A percentile compares a stretch with the other conserved stretches of the same genome.
phyloP scores from a whole-genome alignment of 2,329 filamentous ascomycete species.

The Aspergillus ruber region DNA sequence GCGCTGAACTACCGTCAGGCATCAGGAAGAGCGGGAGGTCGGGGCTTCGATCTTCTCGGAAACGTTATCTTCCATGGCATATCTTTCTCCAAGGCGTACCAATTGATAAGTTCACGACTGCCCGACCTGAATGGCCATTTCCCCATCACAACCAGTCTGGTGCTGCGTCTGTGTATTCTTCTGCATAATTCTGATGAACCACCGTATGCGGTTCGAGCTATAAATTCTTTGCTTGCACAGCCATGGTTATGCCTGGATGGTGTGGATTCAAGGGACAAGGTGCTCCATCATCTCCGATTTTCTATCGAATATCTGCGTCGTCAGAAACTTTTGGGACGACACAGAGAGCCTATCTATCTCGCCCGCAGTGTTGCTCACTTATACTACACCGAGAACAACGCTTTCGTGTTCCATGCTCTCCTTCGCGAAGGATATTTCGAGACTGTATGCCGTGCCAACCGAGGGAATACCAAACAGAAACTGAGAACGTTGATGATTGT shows the following conservation, averaged over 20 bases:
- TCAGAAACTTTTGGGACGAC: constrained; percentile 56
- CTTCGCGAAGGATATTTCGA: constrained; percentile 66
- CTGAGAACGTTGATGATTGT: constrained; percentile 60
- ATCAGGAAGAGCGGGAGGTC: constrained; percentile 68
- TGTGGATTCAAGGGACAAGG: constrained; percentile 58
- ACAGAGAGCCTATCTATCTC: constrained; percentile 64
- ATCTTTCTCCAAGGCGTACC: constrained; percentile 53
- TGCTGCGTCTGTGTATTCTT: constrained; percentile 62
- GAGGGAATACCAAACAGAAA: constrained; percentile 45
- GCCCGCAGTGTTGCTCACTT: constrained; percentile 64
- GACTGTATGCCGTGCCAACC: constrained; percentile 53
- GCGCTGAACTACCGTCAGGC: constrained; percentile 71
- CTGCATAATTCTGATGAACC: constrained; percentile 60
- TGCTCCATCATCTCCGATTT: constrained; percentile 71
- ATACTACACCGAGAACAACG: constrained; percentile 69
- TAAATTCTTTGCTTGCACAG: constrained; percentile 64
- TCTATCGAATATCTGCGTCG: constrained; percentile 72
- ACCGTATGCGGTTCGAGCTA: constrained; percentile 54
- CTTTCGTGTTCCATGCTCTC: constrained; percentile 70
- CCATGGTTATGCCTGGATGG: constrained; percentile 66
- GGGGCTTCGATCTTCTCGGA: constrained; percentile 73
- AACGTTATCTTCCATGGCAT: constrained; percentile 74
- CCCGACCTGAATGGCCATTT: constrained; percentile 73
- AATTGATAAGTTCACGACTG: constrained; percentile 65
- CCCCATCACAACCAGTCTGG: constrained; percentile 65